Base-by-base conservation (phyloP, 1,284 basidiomycete genomes). In the Meira nashicola region DNA sequence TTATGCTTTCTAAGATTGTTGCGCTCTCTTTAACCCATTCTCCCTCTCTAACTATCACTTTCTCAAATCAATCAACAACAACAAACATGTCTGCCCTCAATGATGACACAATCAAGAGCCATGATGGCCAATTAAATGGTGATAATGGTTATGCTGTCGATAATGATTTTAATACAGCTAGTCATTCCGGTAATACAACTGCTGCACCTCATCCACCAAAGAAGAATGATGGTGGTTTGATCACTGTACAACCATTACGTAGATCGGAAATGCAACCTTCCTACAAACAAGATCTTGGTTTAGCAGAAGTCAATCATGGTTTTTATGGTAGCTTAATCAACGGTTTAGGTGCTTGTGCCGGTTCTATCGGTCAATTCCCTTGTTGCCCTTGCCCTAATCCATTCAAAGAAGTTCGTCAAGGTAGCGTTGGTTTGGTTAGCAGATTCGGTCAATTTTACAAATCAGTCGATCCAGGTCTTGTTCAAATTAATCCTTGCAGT, bases 381-480 rank as follows among this genome's bases (percentile, higher is more conserved):
- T 77, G 51, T 73, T 74, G 39, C 56, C 49, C 62, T 71, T 71
- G 52, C 71, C 74, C 19, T 73, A 83, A 83, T 71, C 83, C 83
- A 0, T 84, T 79, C 81, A 83, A 85, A 57, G 84, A 88, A 62
- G 87, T 90, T 55, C 82, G 86, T 40, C 90, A 92, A 82, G 90
- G 89, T 83, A 87, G 88, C 50, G 92, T 95, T 66, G 92, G 93
- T 58, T 83, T 97, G 56, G 86, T 97, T 72, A 86, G 87, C 9
- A 51, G 58, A 6, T 95, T 95, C 77, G 92, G 92, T 59, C 85
- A 92, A 78, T 95, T 94, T 83, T 93, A 92, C 85, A 89, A 89
- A 79, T 86, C 89, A 6, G 92, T 94, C 66, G 92, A 96, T 78
- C 92, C 92, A 0, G 92, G 92, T 67, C 84, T 96, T 21, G 87